Evolutionary conservation across 176 grass and related monocot genomes (phyloP), one percentile per base, ranked within the genome.

Genomic region (Phragmites australis): DNA sequence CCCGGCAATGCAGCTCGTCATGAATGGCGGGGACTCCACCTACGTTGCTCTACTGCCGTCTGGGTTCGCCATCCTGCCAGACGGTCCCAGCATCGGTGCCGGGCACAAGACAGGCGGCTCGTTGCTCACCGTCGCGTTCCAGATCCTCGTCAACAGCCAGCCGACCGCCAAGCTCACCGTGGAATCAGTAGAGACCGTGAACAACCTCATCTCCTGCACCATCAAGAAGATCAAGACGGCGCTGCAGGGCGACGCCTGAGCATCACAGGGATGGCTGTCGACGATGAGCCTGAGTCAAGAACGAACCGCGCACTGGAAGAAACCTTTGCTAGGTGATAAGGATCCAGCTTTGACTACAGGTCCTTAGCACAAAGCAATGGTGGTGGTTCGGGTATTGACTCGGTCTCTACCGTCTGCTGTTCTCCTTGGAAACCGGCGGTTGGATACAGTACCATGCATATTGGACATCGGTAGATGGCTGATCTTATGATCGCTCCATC

Each of bases 311-410:
- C 81, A 12, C 29, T 63, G 65, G 8, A 87, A 83, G 67, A 69
- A 91, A 80, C 92, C 96, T 89, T 95, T 99, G 96, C 92, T 95
- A 72, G 77, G 88, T 91, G 95, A 87, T 93, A 94, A 98, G 88
- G 86, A 87, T 88, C 65, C 50, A 22, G 27, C 72, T 49, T 18
- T 23, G 47, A 56, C n/a, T n/a, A n/a, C 57, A 15, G 72, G 72
- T 82, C 83, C 70, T 76, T 76, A 89, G 70, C 83, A 91, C 88
- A 72, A 55, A 92, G 95, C 95, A 94, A 94, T 91, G 95, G 95
- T 93, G 95, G 92, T 98, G 95, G 95, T 98, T 98, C 92, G 95
- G 95, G 95, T 87, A 98, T 98, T 98, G 95, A 98, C 92, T 62
- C 79, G 82, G 82, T 19, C 72, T 84, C 82, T 76, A 49, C 72